Base-by-base conservation (phyloP, 257 asterid genomes). In the Solanum bulbocastanum region DNA sequence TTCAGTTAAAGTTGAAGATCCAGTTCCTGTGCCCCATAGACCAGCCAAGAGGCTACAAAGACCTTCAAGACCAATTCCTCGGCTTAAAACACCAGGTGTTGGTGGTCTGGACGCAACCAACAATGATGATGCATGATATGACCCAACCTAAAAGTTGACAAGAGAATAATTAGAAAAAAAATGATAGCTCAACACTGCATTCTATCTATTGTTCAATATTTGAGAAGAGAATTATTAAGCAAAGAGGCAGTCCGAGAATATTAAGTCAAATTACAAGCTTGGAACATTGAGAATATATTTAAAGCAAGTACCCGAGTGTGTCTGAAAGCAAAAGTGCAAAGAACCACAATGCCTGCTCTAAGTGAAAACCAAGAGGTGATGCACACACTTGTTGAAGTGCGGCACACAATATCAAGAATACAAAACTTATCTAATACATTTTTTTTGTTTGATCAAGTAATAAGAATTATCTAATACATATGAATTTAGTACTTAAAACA, bases 41-140 rank as follows among this genome's bases (percentile, higher is more conserved):
- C 98, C 99, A 88, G 99, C 98, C 93, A 97, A 92, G 88, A 97
- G 91, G 91, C 99, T 94, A n/a, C 94, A 90, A 87, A 97, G 95
- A 72, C 99, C 99, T 93, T 96, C 99, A 78, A 96, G 98, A 89
- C 99, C 99, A 58, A 97, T 96, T 84, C 98, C 99, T 78, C 99
- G 95, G 89, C 99, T 97, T 89, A 97, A 79, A 73, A 97, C 95
- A 12, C 99, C 99, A 2, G 91, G 96, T 40, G 99, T 97, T 6
- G 99, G 99, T 71, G 99, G 99, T 90, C 99, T 95, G 12, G 98
- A 97, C 15, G 99, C 99, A 89, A 96, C 99, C 89, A 97, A 88
- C 87, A 97, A 90, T 15, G 99, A 94, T 35, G 99, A 93, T 86
- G 99, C 99, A 85, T 97, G 99, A 92, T 97, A 97, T 10, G 99